phyloP scores from a whole-genome alignment of 257 asterid species.

The Marsdenia floribunda region DNA sequence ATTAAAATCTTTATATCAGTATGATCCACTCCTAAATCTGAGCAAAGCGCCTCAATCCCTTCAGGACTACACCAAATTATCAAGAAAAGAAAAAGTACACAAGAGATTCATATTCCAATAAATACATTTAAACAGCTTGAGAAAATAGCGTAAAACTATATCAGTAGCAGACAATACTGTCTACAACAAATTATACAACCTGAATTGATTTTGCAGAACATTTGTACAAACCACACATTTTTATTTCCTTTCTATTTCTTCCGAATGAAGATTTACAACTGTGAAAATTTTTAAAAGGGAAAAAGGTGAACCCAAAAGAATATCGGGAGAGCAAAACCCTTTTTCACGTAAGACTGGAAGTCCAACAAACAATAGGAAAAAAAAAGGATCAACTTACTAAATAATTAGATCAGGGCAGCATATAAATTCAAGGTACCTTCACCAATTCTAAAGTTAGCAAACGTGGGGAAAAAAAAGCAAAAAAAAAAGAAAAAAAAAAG shows the following conservation, averaged over 20 bases:
- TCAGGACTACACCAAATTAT: slow-evolving; percentile 60
- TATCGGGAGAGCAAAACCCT: not conserved
- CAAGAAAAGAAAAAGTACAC: not conserved
- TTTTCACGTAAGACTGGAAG: not conserved
- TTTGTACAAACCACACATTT: not conserved
- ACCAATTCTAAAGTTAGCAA: not conserved
- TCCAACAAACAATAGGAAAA: not conserved
- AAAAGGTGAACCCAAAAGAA: not conserved
- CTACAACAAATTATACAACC: not conserved
- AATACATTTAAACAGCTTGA: not conserved
- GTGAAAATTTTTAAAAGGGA: not conserved
- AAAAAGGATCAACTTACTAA: not conserved
- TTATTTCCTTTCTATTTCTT: not conserved
- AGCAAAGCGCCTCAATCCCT: slow-evolving; percentile 81
- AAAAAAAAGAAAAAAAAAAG: not conserved
- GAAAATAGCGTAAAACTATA: not conserved
- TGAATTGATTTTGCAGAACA: not conserved
- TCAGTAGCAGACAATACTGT: not conserved
- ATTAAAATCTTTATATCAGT: slow-evolving; percentile 78
- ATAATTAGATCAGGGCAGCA: not conserved
- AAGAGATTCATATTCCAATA: not conserved
- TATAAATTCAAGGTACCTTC: not conserved
- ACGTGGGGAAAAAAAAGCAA: not conserved
- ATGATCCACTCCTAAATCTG: slow-evolving; percentile 68
- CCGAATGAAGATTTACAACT: not conserved